Percentiles rank a stretch among this genome's conserved stretches.
Evolutionary conservation across 805 yeast species (phyloP).

Genomic region (Metschnikowia proteae): DNA sequence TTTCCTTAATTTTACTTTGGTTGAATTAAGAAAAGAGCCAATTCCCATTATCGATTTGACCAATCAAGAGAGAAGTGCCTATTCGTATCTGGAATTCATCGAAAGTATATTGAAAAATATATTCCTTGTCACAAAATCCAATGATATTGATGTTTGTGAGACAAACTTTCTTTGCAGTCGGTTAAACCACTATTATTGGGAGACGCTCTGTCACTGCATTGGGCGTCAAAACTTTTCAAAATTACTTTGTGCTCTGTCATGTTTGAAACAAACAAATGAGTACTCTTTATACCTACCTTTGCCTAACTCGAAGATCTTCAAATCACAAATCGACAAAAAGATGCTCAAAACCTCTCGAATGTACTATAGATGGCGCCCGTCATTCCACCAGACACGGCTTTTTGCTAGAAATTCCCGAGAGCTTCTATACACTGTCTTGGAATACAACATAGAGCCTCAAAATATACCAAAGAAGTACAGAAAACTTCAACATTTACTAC

Average conservation of each 20-base stretch:
- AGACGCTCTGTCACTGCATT: slow-evolving; percentile 32
- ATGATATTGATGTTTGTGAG: background rate
- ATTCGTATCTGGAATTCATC: slow-evolving; percentile 5
- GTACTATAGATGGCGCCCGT: slow-evolving; percentile 4
- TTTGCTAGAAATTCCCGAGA: background rate
- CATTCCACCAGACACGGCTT: background rate
- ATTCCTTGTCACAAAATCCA: background rate
- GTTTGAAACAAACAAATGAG: background rate
- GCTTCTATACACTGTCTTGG: background rate
- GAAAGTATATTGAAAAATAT: background rate
- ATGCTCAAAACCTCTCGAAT: background rate
- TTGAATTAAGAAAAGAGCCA: background rate
- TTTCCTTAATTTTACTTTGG: background rate
- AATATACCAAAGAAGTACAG: slow-evolving; percentile 9
- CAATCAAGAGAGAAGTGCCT: background rate
- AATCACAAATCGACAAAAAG: background rate
- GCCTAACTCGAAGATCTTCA: background rate
- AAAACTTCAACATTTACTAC: slow-evolving; percentile 17
- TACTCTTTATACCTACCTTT: background rate
- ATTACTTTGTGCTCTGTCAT: slow-evolving; percentile 23
- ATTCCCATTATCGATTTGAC: background rate
- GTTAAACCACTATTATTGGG: slow-evolving; percentile 46
- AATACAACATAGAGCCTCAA: background rate
- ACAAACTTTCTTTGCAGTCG: slow-evolving; percentile 28
- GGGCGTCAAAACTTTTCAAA: slow-evolving; percentile 41